A percentile compares a stretch with the other conserved stretches of the same genome.
Conservation (phyloP, 164 flowering plant species). For the Amborella trichopoda region DNA sequence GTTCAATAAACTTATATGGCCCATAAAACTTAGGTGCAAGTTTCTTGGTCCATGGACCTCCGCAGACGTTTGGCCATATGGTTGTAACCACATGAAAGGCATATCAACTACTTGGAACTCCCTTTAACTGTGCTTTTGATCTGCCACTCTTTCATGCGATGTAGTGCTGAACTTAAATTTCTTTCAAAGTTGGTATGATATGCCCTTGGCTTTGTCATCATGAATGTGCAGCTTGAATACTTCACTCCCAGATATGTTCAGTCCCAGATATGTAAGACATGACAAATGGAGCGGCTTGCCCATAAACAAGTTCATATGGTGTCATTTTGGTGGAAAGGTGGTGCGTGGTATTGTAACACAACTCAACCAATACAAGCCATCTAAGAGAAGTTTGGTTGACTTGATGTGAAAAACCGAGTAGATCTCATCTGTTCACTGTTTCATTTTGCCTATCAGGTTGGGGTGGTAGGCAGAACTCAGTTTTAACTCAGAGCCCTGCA, state of each 20-base stretch:
- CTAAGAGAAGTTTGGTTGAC: not conserved
- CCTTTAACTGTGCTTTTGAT: not conserved
- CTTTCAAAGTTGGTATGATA: not conserved
- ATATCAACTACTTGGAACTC: not conserved
- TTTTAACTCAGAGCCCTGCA: not conserved
- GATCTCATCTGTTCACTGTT: not conserved
- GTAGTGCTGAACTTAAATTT: not conserved
- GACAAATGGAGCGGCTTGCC: not conserved
- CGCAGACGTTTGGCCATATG: not conserved
- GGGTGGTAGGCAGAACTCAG: slow-evolving; percentile 7
- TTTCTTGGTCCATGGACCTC: not conserved
- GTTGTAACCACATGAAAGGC: slow-evolving; percentile 1
- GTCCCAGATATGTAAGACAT: not conserved
- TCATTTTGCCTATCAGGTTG: slow-evolving; percentile 8
- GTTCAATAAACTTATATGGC: not conserved
- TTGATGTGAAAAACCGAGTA: not conserved
- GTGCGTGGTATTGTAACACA: not conserved
- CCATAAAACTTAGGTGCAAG: slow-evolving; percentile 4
- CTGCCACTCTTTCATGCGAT: slow-evolving; percentile 1
- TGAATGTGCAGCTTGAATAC: not conserved
- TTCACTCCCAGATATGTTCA: not conserved
- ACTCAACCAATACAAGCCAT: not conserved
- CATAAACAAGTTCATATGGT: not conserved
- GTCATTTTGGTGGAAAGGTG: not conserved
- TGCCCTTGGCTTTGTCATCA: not conserved